Evolutionary conservation across 495 filamentous ascomycete genomes (phyloP).

Genomic region (Durotheca rogersii): DNA sequence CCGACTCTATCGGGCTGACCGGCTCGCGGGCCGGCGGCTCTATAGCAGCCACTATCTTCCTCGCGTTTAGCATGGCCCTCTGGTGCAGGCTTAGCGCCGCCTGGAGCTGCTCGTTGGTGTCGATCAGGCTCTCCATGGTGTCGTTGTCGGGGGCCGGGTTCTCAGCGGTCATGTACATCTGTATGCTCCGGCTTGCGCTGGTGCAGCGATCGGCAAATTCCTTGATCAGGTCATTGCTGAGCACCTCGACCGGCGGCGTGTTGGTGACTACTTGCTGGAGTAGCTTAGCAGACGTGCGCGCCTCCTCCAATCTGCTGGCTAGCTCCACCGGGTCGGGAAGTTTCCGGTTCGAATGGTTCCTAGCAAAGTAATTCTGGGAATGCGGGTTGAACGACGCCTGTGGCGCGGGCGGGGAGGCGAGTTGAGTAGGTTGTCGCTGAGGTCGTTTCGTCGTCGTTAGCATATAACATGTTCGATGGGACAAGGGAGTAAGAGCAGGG

Average conservation of each 20-base stretch:
- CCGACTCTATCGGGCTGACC: conserved; percentile 28
- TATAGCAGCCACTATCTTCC: conserved; percentile 43
- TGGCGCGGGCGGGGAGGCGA: conserved; percentile 18
- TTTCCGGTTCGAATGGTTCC: conserved; percentile 41
- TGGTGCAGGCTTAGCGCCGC: conserved; percentile 77
- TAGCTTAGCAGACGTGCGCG: conserved; percentile 82
- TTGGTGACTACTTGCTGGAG: conserved; percentile 85
- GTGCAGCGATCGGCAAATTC: conserved; percentile 91
- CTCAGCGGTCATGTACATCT: conserved; percentile 76
- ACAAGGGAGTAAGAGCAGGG: not conserved
- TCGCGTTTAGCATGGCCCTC: conserved; percentile 73
- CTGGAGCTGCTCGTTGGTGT: conserved; percentile 87
- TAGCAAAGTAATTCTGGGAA: conserved; percentile 46
- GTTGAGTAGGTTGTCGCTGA: conserved; percentile 32
- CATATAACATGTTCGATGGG: conserved; percentile 8
- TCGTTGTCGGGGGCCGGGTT: conserved; percentile 85
- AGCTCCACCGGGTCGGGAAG: conserved; percentile 82
- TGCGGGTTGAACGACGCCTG: conserved; percentile 32
- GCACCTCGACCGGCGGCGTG: conserved; percentile 73
- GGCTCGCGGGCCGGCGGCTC: conserved; percentile 15
- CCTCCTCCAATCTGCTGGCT: conserved; percentile 81
- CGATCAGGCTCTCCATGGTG: conserved; percentile 87
- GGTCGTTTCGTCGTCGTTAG: too few relatives aligned
- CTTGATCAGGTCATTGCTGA: conserved; percentile 79
- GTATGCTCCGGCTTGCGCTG: conserved; percentile 72